A percentile compares a stretch with the other conserved stretches of the same genome.
Conservation (phyloP, 139 green algal species). For the Chlorella vulgaris region DNA sequence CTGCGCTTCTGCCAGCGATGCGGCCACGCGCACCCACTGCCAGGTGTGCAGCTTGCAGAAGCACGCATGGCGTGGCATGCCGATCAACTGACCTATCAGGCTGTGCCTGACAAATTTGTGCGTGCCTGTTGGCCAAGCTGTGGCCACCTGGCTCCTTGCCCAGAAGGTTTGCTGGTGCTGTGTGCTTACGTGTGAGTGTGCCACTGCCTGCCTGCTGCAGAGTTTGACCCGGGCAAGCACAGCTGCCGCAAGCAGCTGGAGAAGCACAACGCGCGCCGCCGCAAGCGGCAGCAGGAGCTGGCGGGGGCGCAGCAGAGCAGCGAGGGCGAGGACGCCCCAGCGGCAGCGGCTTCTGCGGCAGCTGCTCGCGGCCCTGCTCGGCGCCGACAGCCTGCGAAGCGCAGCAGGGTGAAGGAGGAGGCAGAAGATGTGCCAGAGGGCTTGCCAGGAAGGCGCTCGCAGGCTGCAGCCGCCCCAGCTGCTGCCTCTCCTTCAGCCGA, state of each 20-base stretch:
- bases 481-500: background rate
- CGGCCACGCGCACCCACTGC: constrained; percentile 28
- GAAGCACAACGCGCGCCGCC: constrained; percentile 48
- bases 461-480: background rate
- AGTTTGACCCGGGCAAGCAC: constrained; percentile 45
- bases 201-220: constrained; percentile 9
- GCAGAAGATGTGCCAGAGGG: too few species aligned
- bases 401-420: constrained; percentile 8
- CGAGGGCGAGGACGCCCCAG: too few species aligned
- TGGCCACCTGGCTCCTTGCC: too few species aligned
- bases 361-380: background rate
- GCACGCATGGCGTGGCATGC: background rate
- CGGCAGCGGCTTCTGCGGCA: too few species aligned
- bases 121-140: too few species aligned
- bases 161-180: too few species aligned
- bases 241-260: constrained; percentile 47
- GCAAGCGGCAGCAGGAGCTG: constrained; percentile 25
- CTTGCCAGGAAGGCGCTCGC: too few species aligned
- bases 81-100: background rate
- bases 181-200: too few species aligned
- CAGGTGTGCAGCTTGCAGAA: background rate
- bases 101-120: too few species aligned
- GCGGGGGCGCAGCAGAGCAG: background rate
- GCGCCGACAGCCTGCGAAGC: constrained; percentile 4
- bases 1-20: constrained; percentile 53